Base-by-base conservation (phyloP, 2,329 filamentous ascomycete genomes). In the Cercospora citrullina region DNA sequence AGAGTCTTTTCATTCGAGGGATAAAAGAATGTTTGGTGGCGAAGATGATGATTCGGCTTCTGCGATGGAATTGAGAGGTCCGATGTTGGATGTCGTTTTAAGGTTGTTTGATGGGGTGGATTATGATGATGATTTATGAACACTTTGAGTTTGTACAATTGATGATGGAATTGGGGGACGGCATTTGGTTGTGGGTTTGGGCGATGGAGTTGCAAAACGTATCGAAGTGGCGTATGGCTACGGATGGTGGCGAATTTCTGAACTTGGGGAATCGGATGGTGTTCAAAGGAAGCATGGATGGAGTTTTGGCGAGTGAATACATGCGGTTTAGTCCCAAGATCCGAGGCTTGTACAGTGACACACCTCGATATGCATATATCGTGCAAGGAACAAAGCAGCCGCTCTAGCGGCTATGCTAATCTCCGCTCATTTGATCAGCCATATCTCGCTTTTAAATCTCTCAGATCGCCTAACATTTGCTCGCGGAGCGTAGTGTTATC, bases 31-130 rank as follows among this genome's bases (percentile, higher is more conserved):
- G 69, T 83, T 83, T 71, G 81, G 81, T 21, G 81, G 81, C 30
- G 75, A 79, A 63, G 78, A 75, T 57, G 79, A 79, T 64, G 81
- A 82, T 71, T 75, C 72, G 76, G 76, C 64, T 23, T 71, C 68
- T 1, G 67, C 72, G n/a, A 64, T 63, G 68, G 72, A 72, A 21
- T 77, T 83, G 14, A 76, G 81, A 61, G 81, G 79, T 61, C 78
- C 80, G 2, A 83, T 83, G 81, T 72, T 83, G 68, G 80, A 81
- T 73, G 81, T 83, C 10, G 81, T 83, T 21, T 80, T 80, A 63
- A 78, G 80, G 69, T 76, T 83, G 14, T 83, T 83, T 70, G 77
- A 82, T 65, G 81, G 80, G 33, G 73, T 80, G 68, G 81, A 83
- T 72, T 83, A 82, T 67, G 78, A 81, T 42, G 74, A 76, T 60